These are phyloP conservation scores for Adansonia grandidieri DNA, from an alignment of 441 rosid genomes.

Conservation along the genomic window DNA sequence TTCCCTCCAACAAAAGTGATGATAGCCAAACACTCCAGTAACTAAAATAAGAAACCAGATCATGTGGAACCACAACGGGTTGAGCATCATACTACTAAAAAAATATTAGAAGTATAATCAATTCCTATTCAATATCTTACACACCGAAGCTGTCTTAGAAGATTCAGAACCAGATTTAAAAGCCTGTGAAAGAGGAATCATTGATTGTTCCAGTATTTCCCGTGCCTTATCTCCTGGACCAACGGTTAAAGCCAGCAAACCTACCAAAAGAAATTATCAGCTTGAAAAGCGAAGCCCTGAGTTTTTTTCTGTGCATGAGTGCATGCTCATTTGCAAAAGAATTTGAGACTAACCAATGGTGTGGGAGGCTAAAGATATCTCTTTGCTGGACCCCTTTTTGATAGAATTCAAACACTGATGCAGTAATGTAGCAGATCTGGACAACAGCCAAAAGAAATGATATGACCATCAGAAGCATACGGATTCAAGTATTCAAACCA, in stretches of 20 bases:
- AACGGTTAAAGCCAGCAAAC: constrained; percentile 82
- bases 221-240: constrained; percentile 69
- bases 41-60: constrained; percentile 43
- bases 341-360: constrained; percentile 61
- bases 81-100: constrained; percentile 17
- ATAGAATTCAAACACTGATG: constrained; percentile 67
- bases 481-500: neutral
- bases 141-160: constrained; percentile 61
- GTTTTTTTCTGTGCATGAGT: neutral
- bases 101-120: constrained; percentile 11
- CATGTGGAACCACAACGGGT: neutral
- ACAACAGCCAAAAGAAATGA: constrained; percentile 20
- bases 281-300: neutral
- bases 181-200: constrained; percentile 66
- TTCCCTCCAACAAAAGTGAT: constrained; percentile 78
- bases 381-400: constrained; percentile 80
- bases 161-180: constrained; percentile 68
- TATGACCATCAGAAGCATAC: constrained; percentile 1
- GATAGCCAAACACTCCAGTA: constrained; percentile 81
- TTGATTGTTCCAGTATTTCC: constrained; percentile 73
- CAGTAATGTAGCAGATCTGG: constrained; percentile 84
- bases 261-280: constrained; percentile 43
- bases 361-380: constrained; percentile 73
- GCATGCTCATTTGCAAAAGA: neutral
- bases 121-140: constrained; percentile 23